Evolutionary conservation across 1,139 yeast genomes (phyloP), one percentile per base, ranked within the genome.

Genomic region (Meyerozyma smithsonii): DNA sequence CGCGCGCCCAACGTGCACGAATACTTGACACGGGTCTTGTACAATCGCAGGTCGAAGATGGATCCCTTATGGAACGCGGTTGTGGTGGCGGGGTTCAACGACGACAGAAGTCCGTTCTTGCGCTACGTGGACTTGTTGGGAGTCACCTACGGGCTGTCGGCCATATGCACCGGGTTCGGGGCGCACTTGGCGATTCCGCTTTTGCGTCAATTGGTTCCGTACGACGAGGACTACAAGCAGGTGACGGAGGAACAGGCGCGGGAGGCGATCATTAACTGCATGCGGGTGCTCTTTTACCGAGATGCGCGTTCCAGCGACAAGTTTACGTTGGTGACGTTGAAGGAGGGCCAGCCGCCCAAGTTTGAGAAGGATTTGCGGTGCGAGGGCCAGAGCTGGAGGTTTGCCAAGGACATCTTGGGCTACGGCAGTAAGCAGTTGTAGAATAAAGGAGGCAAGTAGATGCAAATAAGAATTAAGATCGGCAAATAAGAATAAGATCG

Each of bases 111-210:
- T 34, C 84, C 87, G 39, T 86, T 85, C 54, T 72, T 92, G 55
- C 81, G 83, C 50, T 90, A 86, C 57, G 95, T 89, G 36, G 97
- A 94, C 61, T 71, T 94, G 46, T 74, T 89, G 43, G 99, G 99
- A 36, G 96, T 90, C 16, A 78, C 95, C 0, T 94, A 86, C 62
- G 77, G 87, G 7, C 76, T 97, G 0, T 95, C 96, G 25, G 75
- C 95, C 3, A 69, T 94, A 46, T 96, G 97, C 37, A 90, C 98
- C 2, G 99, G 99, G 1, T 92, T 90, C 61, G 99, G 98, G 42
- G 84, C 95, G 10, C 92, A 94, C 62, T 72, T 94, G 62, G 98
- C 98, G 4, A 67, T 89, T 35, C 99, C 99, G 26, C 69, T 94
- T 50, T 74, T 94, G 60, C 83, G 99, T 67, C 81, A 85, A 58